Conservation (phyloP, 805 yeast species). For the Limtongozyma cylindracea region DNA sequence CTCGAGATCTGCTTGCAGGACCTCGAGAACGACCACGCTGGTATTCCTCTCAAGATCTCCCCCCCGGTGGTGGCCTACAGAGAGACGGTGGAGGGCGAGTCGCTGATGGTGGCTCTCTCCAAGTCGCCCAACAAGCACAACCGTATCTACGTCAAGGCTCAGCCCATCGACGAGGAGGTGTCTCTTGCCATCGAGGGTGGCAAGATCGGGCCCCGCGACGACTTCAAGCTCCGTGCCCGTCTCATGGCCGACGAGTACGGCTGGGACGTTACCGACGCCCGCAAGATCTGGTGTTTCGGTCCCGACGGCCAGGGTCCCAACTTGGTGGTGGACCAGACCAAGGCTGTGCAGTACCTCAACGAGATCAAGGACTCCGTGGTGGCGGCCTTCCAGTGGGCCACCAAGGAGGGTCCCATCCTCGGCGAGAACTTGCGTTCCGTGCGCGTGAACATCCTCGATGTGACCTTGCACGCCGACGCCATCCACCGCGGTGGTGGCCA, state of each 20-base stretch:
- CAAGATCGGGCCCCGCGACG: conserved; percentile 84
- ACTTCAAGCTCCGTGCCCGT: conserved; percentile 98
- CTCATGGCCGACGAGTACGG: conserved; percentile 95
- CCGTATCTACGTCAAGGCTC: conserved; percentile 97
- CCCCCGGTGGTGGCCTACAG: conserved; percentile 98
- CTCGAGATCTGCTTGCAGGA: conserved; percentile 93
- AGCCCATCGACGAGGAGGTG: conserved; percentile 87
- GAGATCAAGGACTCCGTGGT: conserved; percentile 99
- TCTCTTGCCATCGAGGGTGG: conserved; percentile 82
- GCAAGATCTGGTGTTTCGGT: conserved; percentile 99
- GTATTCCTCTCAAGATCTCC: conserved; percentile 93
- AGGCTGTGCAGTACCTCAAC: conserved; percentile 97
- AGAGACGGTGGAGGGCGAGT: conserved; percentile 90
- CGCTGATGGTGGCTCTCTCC: conserved; percentile 88
- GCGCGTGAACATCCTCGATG: conserved; percentile 96
- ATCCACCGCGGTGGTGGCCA: conserved; percentile 99
- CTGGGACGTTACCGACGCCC: conserved; percentile 99
- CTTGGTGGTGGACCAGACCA: conserved; percentile 96
- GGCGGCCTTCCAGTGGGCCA: conserved; percentile 99
- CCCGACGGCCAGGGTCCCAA: conserved; percentile 99
- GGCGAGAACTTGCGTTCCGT: conserved; percentile 93
- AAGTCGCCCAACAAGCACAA: conserved; percentile 99
- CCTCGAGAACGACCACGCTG: conserved; percentile 97
- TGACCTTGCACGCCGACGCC: conserved; percentile 98
- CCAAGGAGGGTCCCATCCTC: conserved; percentile 97